Conservation (phyloP, 2,329 filamentous ascomycete genomes). For the Beauveria asiatica region DNA sequence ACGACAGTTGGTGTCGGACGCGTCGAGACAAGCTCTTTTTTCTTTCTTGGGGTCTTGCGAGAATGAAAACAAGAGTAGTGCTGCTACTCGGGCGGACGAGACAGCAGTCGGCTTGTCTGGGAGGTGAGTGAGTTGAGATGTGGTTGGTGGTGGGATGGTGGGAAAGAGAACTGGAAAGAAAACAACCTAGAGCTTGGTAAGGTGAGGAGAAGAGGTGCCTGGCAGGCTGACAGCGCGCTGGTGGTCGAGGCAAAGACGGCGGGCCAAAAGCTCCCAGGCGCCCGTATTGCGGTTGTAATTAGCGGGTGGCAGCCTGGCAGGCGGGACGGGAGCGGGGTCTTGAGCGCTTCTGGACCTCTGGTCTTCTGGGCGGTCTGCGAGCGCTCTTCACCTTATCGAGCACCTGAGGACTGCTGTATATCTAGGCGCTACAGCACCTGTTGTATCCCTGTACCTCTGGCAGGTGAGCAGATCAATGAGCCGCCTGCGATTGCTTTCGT, state of each 20-base stretch:
- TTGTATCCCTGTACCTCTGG: neutral
- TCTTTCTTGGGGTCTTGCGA: neutral
- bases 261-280: neutral
- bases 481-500: neutral
- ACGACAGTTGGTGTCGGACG: conserved; percentile 16
- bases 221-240: neutral
- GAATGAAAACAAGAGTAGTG: neutral
- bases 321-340: conserved; percentile 3
- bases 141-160: conserved; percentile 1
- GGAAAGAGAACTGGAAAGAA: conserved; percentile 13
- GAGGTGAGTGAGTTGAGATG: neutral
- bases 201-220: conserved; percentile 13
- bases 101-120: neutral
- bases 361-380: neutral
- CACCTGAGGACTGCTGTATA: too few relatives aligned
- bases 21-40: conserved; percentile 7
- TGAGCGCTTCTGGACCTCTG: neutral
- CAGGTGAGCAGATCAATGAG: neutral
- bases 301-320: neutral
- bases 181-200: conserved; percentile 11
- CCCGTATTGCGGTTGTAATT: neutral
- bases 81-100: neutral
- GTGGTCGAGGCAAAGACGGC: conserved; percentile 1
- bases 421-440: too few relatives aligned
- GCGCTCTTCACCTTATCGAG: neutral